phyloP scores from a whole-genome alignment of 2,329 filamentous ascomycete species.

The Diaporthe helianthi region DNA sequence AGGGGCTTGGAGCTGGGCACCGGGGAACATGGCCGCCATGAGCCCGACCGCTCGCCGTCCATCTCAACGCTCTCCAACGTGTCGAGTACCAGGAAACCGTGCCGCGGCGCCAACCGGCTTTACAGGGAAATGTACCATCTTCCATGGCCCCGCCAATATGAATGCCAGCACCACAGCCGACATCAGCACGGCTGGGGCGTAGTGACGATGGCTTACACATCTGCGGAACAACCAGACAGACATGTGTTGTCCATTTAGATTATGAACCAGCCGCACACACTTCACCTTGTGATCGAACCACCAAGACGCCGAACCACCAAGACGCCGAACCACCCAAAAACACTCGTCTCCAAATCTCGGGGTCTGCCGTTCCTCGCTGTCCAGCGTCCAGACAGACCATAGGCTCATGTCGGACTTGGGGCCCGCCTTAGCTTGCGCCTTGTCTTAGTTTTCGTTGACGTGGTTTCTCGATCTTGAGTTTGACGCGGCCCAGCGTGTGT shows the following conservation, averaged over 20 bases:
- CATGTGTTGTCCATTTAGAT: constrained; percentile 15
- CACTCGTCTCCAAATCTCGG: background rate
- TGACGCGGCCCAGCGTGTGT: constrained; percentile 3
- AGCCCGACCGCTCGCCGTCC: background rate
- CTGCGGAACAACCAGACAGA: background rate
- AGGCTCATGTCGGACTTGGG: constrained; percentile 1
- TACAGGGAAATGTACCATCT: background rate
- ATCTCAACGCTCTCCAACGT: background rate
- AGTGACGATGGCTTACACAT: constrained; percentile 10
- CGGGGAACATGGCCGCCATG: background rate
- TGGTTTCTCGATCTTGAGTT: background rate
- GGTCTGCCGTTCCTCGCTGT: background rate
- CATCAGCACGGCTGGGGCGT: constrained; percentile 13
- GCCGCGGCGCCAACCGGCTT: background rate
- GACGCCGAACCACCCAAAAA: constrained; percentile 5
- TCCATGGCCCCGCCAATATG: background rate
- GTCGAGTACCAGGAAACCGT: constrained; percentile 4
- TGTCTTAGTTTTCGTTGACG: constrained; percentile 15
- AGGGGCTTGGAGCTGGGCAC: background rate
- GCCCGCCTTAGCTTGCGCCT: constrained; percentile 15
- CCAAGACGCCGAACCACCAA: background rate
- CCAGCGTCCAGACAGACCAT: background rate
- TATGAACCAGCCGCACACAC: constrained; percentile 8
- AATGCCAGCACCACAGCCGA: background rate
- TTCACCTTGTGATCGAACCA: background rate